A percentile compares a stretch with the other conserved stretches of the same genome.
These are phyloP conservation scores for Pyronema domesticum DNA, from an alignment of 495 filamentous ascomycete species.

Conservation along the genomic window DNA sequence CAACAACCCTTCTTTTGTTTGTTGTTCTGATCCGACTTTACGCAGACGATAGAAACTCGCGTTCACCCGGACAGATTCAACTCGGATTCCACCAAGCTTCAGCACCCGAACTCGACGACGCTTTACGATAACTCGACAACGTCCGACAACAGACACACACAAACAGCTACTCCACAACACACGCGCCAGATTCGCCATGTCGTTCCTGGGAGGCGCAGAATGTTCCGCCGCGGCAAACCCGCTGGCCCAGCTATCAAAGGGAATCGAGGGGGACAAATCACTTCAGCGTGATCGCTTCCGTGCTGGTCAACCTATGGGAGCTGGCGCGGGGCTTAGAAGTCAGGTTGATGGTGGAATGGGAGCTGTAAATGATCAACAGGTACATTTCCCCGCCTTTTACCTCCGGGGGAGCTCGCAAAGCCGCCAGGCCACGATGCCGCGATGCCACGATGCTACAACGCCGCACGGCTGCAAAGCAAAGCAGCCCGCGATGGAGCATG, in stretches of 20 bases:
- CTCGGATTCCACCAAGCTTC: too few species aligned
- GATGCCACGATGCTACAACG: too few species aligned
- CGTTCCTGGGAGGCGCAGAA: conserved; percentile 37
- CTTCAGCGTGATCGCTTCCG: conserved; percentile 76
- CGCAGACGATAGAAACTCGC: too few species aligned
- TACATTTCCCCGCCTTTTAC: conserved; percentile 21
- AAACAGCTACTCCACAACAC: neutral
- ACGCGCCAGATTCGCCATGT: neutral
- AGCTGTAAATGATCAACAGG: conserved; percentile 42
- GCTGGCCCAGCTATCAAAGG: conserved; percentile 88
- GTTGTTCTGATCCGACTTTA: too few species aligned
- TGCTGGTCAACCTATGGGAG: conserved; percentile 43
- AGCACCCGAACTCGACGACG: too few species aligned
- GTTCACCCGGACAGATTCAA: too few species aligned
- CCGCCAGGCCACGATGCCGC: too few species aligned
- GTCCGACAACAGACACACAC: too few species aligned
- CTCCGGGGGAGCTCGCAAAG: neutral
- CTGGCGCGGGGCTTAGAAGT: conserved; percentile 32
- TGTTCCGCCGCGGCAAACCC: conserved; percentile 95
- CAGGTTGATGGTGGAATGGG: conserved; percentile 37
- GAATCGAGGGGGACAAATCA: conserved; percentile 84
- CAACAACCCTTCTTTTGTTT: too few species aligned
- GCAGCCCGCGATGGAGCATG: too few species aligned
- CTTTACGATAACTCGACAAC: too few species aligned
- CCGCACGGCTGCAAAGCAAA: too few species aligned